Evolutionary conservation across 148 eudicot species (phyloP).

Genomic region (Rhododendron ferrugineum): DNA sequence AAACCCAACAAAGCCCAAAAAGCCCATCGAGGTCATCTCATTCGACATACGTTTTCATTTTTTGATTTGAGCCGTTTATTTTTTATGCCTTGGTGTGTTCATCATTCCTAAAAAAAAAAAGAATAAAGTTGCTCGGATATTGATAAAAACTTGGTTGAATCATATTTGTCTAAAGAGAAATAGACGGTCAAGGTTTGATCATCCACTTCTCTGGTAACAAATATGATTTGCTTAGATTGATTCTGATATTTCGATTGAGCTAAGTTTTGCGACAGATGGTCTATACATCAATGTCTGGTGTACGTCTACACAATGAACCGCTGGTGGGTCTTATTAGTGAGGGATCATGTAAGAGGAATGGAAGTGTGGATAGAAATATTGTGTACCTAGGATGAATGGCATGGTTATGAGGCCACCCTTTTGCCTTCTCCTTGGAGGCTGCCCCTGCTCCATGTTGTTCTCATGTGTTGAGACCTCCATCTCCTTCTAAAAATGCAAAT

Average conservation of each 20-base stretch:
- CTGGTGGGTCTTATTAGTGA: neutral
- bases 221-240: neutral
- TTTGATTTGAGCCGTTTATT: neutral
- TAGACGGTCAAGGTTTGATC: neutral
- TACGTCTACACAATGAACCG: neutral
- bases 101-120: neutral
- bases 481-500: neutral
- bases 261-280: too few relatives aligned
- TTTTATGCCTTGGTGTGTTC: neutral
- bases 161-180: neutral
- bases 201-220: neutral
- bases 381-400: slow-evolving; percentile 85
- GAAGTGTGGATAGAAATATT: neutral
- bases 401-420: slow-evolving; percentile 83
- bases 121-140: too few relatives aligned
- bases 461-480: slow-evolving; percentile 23
- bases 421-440: slow-evolving; percentile 20
- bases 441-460: slow-evolving; percentile 18
- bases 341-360: neutral
- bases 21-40: neutral
- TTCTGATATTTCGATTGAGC: neutral
- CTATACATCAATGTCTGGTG: too few relatives aligned
- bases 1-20: too few relatives aligned
- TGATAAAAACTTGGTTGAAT: neutral
- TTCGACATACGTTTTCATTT: neutral